Percentiles rank a stretch among this genome's conserved stretches.
phyloP scores from a whole-genome alignment of 345 rosid genomes.

The Hibiscus tridactylites region DNA sequence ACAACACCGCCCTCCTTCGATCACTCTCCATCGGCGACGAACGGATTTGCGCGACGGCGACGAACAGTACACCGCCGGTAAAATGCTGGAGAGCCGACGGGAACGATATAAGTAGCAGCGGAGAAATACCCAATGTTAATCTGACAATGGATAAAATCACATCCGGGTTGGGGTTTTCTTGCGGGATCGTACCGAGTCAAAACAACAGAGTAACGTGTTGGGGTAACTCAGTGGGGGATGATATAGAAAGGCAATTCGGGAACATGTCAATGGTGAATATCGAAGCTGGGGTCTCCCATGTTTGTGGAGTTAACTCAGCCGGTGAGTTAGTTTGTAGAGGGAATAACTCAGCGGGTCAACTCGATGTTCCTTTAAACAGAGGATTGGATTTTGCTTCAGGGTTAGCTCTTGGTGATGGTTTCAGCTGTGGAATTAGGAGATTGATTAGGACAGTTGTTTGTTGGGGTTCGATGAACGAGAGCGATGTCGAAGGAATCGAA shows the following conservation, averaged over 20 bases:
- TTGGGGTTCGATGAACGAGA: constrained; percentile 51
- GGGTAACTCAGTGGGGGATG: constrained; percentile 22
- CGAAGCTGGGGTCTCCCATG: constrained; percentile 58
- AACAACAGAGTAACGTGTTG: constrained; percentile 33
- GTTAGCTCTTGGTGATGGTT: constrained; percentile 50
- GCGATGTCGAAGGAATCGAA: constrained; percentile 19
- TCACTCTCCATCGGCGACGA: constrained; percentile 40
- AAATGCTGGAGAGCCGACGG: constrained; percentile 37
- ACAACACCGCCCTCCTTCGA: constrained; percentile 21
- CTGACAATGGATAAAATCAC: constrained; percentile 31
- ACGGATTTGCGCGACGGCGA: constrained; percentile 41
- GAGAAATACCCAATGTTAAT: background rate
- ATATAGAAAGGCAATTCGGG: constrained; percentile 29
- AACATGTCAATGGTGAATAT: constrained; percentile 44
- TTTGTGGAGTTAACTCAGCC: constrained; percentile 53
- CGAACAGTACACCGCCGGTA: constrained; percentile 14
- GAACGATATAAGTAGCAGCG: background rate
- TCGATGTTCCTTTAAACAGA: constrained; percentile 35
- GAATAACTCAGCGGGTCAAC: constrained; percentile 42
- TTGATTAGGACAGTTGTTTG: constrained; percentile 49
- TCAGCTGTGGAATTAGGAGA: constrained; percentile 52
- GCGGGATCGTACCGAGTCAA: constrained; percentile 33
- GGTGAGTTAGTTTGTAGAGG: constrained; percentile 63
- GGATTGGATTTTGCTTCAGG: constrained; percentile 27
- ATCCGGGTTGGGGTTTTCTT: constrained; percentile 48